A percentile compares a stretch with the other conserved stretches of the same genome.
Conservation (phyloP, 116 monocot genomes). For the Posidonia oceanica region DNA sequence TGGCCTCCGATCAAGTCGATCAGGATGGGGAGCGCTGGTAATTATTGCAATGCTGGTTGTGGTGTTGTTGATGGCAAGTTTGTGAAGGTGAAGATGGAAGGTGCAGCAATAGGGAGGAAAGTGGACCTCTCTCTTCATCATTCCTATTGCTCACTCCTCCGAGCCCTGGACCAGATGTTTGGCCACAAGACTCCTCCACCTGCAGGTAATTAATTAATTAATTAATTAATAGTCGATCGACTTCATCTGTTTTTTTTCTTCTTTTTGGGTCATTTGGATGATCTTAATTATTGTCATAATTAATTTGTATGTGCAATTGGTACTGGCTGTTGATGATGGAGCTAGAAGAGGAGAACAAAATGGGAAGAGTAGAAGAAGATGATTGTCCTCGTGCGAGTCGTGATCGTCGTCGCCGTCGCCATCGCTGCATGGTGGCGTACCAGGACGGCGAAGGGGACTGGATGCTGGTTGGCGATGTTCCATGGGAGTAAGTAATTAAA, state of each 20-base stretch:
- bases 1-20: slow-evolving; percentile 42
- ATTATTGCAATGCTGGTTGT: not conserved
- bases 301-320: not conserved
- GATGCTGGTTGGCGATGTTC: slow-evolving; percentile 44
- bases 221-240: not conserved
- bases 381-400: not conserved
- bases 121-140: slow-evolving; percentile 35
- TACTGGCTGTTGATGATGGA: not conserved
- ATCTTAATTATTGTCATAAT: not conserved
- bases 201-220: no score
- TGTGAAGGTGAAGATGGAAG: slow-evolving; percentile 56
- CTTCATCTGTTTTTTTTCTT: not conserved
- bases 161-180: slow-evolving; percentile 27
- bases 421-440: slow-evolving; percentile 13
- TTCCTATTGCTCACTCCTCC: slow-evolving; percentile 31
- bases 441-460: slow-evolving; percentile 43
- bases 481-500: slow-evolving; percentile 36
- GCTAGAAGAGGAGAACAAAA: not conserved
- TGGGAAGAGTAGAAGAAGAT: not conserved
- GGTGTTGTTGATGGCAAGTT: not conserved
- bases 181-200: not conserved
- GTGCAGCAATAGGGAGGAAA: slow-evolving; percentile 45
- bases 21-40: slow-evolving; percentile 3
- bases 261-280: not conserved
- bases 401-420: not conserved